These are phyloP conservation scores for Pogostemon cablin DNA, from an alignment of 257 asterid species.

Conservation along the genomic window DNA sequence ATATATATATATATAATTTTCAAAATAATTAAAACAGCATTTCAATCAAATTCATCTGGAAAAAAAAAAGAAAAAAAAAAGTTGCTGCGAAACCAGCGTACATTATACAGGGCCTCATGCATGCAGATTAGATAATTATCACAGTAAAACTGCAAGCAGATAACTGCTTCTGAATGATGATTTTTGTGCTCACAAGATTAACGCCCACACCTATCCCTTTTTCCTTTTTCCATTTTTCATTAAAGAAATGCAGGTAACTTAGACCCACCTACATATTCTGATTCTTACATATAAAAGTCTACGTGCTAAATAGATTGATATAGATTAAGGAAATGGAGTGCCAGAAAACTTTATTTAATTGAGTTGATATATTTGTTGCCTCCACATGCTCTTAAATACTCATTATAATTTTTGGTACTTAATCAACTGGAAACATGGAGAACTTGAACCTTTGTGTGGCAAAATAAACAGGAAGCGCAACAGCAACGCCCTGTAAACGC, in stretches of 20 bases:
- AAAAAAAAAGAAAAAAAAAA: neutral
- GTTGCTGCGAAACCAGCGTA: neutral
- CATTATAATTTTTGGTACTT: conserved; percentile 7
- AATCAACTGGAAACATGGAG: conserved; percentile 18
- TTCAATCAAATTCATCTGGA: neutral
- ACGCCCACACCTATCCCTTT: conserved; percentile 2
- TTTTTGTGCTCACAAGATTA: neutral
- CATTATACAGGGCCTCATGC: neutral
- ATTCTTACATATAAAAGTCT: conserved; percentile 1
- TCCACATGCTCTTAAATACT: conserved; percentile 5
- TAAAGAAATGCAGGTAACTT: neutral
- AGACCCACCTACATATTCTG: neutral
- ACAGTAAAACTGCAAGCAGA: neutral
- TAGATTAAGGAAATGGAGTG: no score
- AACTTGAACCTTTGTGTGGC: conserved; percentile 80
- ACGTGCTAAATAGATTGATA: neutral
- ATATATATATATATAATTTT: neutral
- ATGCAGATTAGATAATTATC: neutral
- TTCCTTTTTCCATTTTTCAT: neutral
- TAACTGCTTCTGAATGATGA: neutral
- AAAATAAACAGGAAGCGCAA: conserved; percentile 95
- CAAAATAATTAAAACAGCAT: conserved; percentile 14
- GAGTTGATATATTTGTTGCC: conserved; percentile 6
- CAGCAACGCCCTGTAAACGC: conserved; percentile 86
- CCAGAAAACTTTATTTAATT: neutral